phyloP scores from a whole-genome alignment of 176 grass and related monocot species.

The Zoysia japonica region DNA sequence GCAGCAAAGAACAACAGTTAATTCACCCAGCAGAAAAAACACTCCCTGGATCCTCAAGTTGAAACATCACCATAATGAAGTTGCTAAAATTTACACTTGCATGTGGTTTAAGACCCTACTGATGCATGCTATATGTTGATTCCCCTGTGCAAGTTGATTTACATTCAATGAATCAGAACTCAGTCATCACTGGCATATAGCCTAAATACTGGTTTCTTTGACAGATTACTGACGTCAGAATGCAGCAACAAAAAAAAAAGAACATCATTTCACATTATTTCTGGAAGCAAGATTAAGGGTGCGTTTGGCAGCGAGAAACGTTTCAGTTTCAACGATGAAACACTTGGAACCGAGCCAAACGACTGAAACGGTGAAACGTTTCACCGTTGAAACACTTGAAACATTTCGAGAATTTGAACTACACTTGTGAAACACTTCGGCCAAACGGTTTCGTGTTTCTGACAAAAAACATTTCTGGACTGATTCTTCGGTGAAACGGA shows the following conservation, averaged over 20 bases:
- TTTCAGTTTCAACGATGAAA: too few species aligned
- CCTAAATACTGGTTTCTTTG: neutral
- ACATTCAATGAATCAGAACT: neutral
- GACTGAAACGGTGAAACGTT: too few species aligned
- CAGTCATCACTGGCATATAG: neutral
- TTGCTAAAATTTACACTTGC: neutral
- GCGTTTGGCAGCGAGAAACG: too few species aligned
- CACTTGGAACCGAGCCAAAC: too few species aligned
- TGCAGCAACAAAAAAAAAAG: neutral
- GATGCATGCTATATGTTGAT: conserved; percentile 1
- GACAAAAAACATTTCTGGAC: too few species aligned
- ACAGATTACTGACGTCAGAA: neutral
- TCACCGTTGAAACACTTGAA: too few species aligned
- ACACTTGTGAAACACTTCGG: too few species aligned
- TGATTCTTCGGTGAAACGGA: too few species aligned
- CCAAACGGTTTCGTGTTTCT: too few species aligned
- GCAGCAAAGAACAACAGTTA: neutral
- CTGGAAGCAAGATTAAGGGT: neutral
- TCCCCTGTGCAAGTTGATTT: neutral
- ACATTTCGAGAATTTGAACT: too few species aligned
- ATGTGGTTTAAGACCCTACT: neutral
- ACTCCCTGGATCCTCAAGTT: too few species aligned
- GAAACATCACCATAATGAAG: neutral
- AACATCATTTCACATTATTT: neutral
- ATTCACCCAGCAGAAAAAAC: neutral